A percentile compares a stretch with the other conserved stretches of the same genome.
Conservation (phyloP, 179 eudicot genomes). For the Beta lomatogona region DNA sequence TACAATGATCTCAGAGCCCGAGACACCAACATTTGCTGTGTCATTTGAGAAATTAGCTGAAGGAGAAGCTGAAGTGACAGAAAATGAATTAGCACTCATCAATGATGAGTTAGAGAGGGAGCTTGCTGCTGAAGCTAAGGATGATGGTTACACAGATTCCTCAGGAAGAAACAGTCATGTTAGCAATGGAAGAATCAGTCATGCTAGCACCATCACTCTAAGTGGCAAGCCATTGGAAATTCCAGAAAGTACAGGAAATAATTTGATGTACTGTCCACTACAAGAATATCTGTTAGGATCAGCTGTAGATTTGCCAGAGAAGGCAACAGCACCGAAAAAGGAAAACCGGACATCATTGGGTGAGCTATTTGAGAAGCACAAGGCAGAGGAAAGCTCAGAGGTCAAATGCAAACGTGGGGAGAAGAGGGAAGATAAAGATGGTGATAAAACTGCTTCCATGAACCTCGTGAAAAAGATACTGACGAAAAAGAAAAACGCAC, state of each 20-base stretch:
- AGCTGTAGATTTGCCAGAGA: slow-evolving; percentile 62
- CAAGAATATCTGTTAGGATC: slow-evolving; percentile 80
- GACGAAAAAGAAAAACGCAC: slow-evolving; percentile 52
- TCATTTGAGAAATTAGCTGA: slow-evolving; percentile 66
- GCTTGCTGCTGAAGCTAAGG: slow-evolving; percentile 59
- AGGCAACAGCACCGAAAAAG: slow-evolving; percentile 44
- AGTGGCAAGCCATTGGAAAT: slow-evolving; percentile 59
- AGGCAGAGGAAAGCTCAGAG: slow-evolving; percentile 55
- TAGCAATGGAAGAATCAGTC: slow-evolving; percentile 74
- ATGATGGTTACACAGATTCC: slow-evolving; percentile 55
- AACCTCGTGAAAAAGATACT: slow-evolving; percentile 69
- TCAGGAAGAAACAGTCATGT: slow-evolving; percentile 75
- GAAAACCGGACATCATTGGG: slow-evolving; percentile 69
- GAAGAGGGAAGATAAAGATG: slow-evolving; percentile 55
- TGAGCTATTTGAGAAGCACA: slow-evolving; percentile 82
- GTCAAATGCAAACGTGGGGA: slow-evolving; percentile 45
- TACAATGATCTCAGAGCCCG: slow-evolving; percentile 46
- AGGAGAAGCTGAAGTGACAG: slow-evolving; percentile 67
- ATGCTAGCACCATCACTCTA: slow-evolving; percentile 67
- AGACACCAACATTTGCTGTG: slow-evolving; percentile 76
- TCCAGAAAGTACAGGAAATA: slow-evolving; percentile 43
- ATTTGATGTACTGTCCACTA: slow-evolving; percentile 54
- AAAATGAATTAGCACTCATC: slow-evolving; percentile 67
- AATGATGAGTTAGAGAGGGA: slow-evolving; percentile 83
- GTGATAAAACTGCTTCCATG: slow-evolving; percentile 52